A percentile compares a stretch with the other conserved stretches of the same genome.
phyloP scores from a whole-genome alignment of 139 green algal species.

The Chlamydomonas asymmetrica region DNA sequence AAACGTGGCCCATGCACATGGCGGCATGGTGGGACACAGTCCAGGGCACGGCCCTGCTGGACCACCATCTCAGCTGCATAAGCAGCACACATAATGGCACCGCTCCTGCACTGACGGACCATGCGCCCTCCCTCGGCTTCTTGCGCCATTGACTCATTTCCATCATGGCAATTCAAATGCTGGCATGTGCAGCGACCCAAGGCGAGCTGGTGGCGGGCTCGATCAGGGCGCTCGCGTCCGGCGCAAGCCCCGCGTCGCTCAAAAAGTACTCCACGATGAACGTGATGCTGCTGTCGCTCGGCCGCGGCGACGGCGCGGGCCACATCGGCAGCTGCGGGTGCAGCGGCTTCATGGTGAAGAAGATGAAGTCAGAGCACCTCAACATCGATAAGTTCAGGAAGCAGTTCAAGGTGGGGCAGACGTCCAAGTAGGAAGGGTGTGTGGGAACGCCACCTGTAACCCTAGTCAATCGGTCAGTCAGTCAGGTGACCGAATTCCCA shows the following conservation, averaged over 20 bases:
- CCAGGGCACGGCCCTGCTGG: too few species aligned
- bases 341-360: conserved; percentile 10
- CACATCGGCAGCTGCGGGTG: neutral
- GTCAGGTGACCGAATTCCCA: too few species aligned
- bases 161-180: neutral
- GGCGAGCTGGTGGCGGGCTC: neutral
- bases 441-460: too few species aligned
- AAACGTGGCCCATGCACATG: too few species aligned
- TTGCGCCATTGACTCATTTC: too few species aligned
- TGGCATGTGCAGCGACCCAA: neutral
- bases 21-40: too few species aligned
- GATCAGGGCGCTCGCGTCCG: neutral
- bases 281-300: conserved; percentile 21
- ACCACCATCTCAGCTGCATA: too few species aligned
- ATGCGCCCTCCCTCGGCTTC: too few species aligned
- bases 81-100: too few species aligned
- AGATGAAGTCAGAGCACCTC: conserved; percentile 7
- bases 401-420: neutral
- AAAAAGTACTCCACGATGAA: neutral
- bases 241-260: neutral
- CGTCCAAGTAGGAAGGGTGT: too few species aligned
- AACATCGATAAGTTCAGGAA: neutral
- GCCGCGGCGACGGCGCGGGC: neutral
- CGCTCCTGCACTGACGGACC: too few species aligned
- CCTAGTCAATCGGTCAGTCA: too few species aligned